Evolutionary conservation across 2,329 filamentous ascomycete species (phyloP).

Genomic region (Aspergillus melleus): DNA sequence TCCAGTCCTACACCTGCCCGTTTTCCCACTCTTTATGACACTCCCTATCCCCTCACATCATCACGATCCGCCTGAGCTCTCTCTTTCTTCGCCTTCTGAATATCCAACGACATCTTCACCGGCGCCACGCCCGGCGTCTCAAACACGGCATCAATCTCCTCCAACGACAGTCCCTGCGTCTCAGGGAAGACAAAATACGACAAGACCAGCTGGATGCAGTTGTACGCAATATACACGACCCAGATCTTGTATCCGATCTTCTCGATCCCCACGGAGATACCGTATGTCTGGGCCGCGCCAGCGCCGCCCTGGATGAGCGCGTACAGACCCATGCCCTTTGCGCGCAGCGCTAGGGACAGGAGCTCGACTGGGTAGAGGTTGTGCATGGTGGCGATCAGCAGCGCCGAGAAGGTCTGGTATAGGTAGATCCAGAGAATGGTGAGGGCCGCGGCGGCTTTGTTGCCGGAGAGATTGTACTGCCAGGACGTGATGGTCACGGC

Average conservation of each 20-base stretch:
- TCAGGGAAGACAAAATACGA: constrained; percentile 56
- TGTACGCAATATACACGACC: constrained; percentile 54
- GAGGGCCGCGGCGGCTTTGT: constrained; percentile 38
- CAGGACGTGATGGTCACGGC: constrained; percentile 51
- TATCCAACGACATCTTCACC: constrained; percentile 46
- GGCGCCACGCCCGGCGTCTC: constrained; percentile 46
- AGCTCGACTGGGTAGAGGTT: constrained; percentile 50
- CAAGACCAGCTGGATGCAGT: constrained; percentile 47
- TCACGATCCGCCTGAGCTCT: constrained; percentile 20
- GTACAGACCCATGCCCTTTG: constrained; percentile 50
- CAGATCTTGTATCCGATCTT: constrained; percentile 54
- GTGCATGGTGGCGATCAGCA: constrained; percentile 51
- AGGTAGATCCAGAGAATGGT: constrained; percentile 51
- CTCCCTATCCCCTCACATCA: neutral
- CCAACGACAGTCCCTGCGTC: constrained; percentile 51
- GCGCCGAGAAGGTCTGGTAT: constrained; percentile 50
- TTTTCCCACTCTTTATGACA: constrained; percentile 2
- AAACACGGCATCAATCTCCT: constrained; percentile 62
- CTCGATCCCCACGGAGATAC: constrained; percentile 49
- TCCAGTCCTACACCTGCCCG: neutral
- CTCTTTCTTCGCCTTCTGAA: constrained; percentile 42
- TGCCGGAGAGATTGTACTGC: constrained; percentile 40
- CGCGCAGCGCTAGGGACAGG: constrained; percentile 45
- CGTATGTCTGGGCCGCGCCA: constrained; percentile 47
- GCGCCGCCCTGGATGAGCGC: constrained; percentile 47